Base-by-base conservation (phyloP, 768 basidiomycete genomes). In the Mycena polygramma region DNA sequence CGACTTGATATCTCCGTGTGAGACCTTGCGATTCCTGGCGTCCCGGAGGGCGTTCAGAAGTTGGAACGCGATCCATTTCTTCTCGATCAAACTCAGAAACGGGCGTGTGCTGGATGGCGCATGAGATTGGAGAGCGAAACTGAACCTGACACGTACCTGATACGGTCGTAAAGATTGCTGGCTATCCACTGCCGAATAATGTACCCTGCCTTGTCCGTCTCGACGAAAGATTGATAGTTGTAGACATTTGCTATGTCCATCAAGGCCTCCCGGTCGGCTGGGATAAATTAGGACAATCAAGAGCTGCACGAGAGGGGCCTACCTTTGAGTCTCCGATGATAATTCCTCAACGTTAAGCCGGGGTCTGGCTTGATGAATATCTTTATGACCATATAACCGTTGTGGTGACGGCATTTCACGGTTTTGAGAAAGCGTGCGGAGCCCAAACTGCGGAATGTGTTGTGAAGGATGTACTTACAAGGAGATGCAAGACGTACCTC, bases 11-110 rank as follows among this genome's bases (percentile, higher is more conserved):
- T 99, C 97, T 13, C 98, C 98, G 80, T 99, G 98, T 2, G 97
- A 89, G n/a, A 97, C 85, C 83, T 97, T 94, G 58, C 92, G 90
- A 63, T 90, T 90, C 30, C 95, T 89, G 0, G 94, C 91, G 74
- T 95, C 94, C 26, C 93, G 88, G 49, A 99, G 86, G 3, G 92
- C 95, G 35, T 90, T 92, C 69, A 99, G 84, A 2, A 99, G 84
- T 79, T 99, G 98, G 77, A 96, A 99, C 0, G 93, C 91, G 68
- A 99, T 95, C 98, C 97, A 99, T 78, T 95, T 95, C 88, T 99
- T 99, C 84, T 99, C 98, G 26, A 99, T 87, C 70, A 86, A 79
- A 70, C 90, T 92, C 48, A 99, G 85, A 82, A 99, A 99, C 5
- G 98, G 98, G 43, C 97, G 94, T 3, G 97, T 99, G 77, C 98